A percentile compares a stretch with the other conserved stretches of the same genome.
These are phyloP conservation scores for Fagopyrum homotropicum DNA, from an alignment of 148 eudicot genomes.

Conservation along the genomic window DNA sequence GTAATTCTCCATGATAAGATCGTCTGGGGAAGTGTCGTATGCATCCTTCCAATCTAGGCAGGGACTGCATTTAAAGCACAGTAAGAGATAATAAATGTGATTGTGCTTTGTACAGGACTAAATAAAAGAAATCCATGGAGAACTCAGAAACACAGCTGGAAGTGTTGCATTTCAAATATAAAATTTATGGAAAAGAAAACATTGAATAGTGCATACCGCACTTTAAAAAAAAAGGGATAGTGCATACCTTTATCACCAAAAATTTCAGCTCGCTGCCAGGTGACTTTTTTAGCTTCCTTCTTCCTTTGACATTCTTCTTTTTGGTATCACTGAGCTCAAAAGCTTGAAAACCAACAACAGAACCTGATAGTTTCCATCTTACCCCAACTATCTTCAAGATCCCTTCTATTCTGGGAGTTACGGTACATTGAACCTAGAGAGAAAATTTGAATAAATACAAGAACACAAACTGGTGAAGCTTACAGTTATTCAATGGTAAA, in stretches of 20 bases:
- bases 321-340: constrained; percentile 48
- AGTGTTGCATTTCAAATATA: constrained; percentile 2
- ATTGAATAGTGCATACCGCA: constrained; percentile 32
- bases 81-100: neutral
- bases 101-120: neutral
- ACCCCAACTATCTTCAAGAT: constrained; percentile 73
- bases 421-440: constrained; percentile 66
- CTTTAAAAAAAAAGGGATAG: neutral
- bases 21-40: constrained; percentile 54
- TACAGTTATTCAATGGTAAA: neutral
- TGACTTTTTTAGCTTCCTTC: constrained; percentile 44
- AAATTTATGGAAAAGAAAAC: neutral
- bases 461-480: neutral
- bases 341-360: constrained; percentile 63
- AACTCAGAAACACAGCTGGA: neutral
- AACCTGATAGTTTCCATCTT: constrained; percentile 89
- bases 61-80: constrained; percentile 37
- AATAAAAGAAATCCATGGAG: neutral
- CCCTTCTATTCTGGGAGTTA: constrained; percentile 77
- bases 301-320: constrained; percentile 44
- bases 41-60: constrained; percentile 83
- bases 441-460: neutral
- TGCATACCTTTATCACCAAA: constrained; percentile 71
- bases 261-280: constrained; percentile 49
- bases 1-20: constrained; percentile 78